Base-by-base conservation (phyloP, 495 filamentous ascomycete species). In the Chlorociboria aeruginascens region DNA sequence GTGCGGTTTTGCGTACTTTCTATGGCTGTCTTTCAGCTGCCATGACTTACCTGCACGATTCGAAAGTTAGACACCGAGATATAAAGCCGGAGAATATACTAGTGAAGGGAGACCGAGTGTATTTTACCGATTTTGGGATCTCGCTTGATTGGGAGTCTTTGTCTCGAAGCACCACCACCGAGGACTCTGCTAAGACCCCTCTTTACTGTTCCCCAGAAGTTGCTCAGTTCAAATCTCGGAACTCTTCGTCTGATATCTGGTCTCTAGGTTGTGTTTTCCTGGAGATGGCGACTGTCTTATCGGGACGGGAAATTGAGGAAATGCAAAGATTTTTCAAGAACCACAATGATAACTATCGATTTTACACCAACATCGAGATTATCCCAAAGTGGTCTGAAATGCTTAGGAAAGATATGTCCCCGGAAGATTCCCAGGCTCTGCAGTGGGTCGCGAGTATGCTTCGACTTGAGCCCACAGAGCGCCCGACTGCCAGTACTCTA, bases 51-150 rank as follows among this genome's bases (percentile, higher is more conserved):
- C 53, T 71, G 10, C 68, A 71, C 53, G 43, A 45, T 3, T 32
- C 48, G 8, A 43, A 60, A 35, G 51, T 69, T 30, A 52, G 58
- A 30, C 68, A 70, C 44, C 56, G 57, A 44, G 46, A 71, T 50
- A 66, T 71, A 45, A 71, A 71, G 46, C 68, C 68, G 2, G 44
- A 54, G 37, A 69, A 71, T 37, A 64, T 71, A 17, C 56, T 70
- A 11, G 51, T 71, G 14, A 53, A 69, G 29, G 42, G 40, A 30
- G 49, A 39, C 14, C 43, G 43, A 12, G 52, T 71, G 13, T 55
- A 58, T 13, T 48, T 70, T 6, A 51, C 66, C 8, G 68, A 71
- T 46, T 71, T 71, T 55, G 66, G 67, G 8, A 55, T 61, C 4
- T 56, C 65, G 3, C 46, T 48, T 32, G 62, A 62, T 47, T 68